Base-by-base conservation (phyloP, 2,329 filamentous ascomycete species). In the Sarocladiaceae sp. region DNA sequence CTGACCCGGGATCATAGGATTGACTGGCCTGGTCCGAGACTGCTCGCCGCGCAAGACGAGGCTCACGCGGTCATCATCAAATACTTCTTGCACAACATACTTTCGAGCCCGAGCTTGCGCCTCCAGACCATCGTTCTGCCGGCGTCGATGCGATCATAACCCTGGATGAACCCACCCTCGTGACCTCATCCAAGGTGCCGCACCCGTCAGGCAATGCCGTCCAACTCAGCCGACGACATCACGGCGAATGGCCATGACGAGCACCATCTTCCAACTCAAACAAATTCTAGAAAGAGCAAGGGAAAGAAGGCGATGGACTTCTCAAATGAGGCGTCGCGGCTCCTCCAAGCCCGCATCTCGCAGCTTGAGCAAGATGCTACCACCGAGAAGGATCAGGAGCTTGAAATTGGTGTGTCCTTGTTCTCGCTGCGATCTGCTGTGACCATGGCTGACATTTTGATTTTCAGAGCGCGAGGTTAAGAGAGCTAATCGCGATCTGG, bases 281-380 rank as follows among this genome's bases (percentile, higher is more conserved):
- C 76, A 37, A 65, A 68, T 40, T 67, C 78, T 46, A 68, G 70
- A 46, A 93, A 89, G 70, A 93, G 93, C 45, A 95, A 94, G 69
- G 80, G 76, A 54, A 95, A 94, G 70, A 95, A 94, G 68, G 72
- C 78, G 39, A 70, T 87, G 51, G 90, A 95, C 61, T 85, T 88
- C 16, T 35, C 44, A 46, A 50, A 46, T 43, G 93, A 97, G 66
- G 89, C 90, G 37, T 88, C 88, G 49, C 94, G 95, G 66, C 77
- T 96, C 51, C 78, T 98, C 43, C 85, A 90, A 50, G 88, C 90
- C 50, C 88, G 94, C 60, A 96, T 98, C 60, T 91, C 89, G 18
- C 93, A 97, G 68, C 72, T 98, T 47, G 93, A 98, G 65, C 85
- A 88, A 50, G 90, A 96, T 72, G 87, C 85, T 41, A 89, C 89